Evolutionary conservation across 331 rosid genomes (phyloP).

Genomic region (Acacia concinna): DNA sequence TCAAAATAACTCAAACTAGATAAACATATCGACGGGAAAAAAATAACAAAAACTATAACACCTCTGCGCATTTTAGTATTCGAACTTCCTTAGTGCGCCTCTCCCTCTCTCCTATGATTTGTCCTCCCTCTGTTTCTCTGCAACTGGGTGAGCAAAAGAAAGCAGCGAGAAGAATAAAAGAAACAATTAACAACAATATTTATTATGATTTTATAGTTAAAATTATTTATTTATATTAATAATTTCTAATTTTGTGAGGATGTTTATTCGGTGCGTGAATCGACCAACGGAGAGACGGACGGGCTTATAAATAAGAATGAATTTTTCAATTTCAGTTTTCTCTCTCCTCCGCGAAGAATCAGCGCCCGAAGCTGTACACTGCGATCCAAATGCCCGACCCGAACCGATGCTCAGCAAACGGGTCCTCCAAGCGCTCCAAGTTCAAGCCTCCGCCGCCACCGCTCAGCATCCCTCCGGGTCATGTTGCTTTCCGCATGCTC

Average conservation of each 20-base stretch:
- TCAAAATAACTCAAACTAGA: no score
- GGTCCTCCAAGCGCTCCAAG: slow-evolving; percentile 50
- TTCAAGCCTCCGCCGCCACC: slow-evolving; percentile 24
- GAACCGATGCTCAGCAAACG: slow-evolving; percentile 24
- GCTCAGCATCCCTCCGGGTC: slow-evolving; percentile 45
- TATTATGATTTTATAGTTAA: no score
- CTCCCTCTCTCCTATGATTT: no score
- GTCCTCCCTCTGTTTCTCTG: no score
- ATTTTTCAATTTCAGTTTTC: slow-evolving; percentile 41
- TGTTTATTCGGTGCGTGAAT: neutral
- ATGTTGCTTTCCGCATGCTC: slow-evolving; percentile 76
- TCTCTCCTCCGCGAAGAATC: slow-evolving; percentile 39
- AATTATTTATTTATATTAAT: no score
- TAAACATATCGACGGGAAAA: no score
- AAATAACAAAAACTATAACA: no score
- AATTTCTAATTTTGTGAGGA: neutral
- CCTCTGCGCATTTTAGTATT: no score
- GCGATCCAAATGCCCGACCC: slow-evolving; percentile 37
- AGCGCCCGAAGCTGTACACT: slow-evolving; percentile 32
- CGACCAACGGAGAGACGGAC: neutral
- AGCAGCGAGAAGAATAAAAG: no score
- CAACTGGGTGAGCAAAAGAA: no score
- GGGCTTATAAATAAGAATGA: neutral
- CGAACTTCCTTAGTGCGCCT: no score
- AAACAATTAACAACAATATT: no score